Evolutionary conservation across 75 land plant genomes (phyloP).

Genomic region (Chamaecyparis obtusa): DNA sequence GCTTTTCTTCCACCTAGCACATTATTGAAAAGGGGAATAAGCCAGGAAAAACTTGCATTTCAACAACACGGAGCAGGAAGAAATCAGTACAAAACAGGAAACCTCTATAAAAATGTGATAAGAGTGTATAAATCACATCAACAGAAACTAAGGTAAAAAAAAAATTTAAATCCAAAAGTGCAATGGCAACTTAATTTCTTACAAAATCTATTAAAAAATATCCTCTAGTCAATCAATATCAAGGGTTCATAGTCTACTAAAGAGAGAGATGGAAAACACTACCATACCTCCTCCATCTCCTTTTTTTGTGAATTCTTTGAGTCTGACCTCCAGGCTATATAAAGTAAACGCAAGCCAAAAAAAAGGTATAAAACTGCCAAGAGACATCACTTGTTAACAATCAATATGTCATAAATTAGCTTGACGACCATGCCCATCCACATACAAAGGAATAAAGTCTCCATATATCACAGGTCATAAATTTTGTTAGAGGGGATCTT

Average conservation of each 20-base stretch:
- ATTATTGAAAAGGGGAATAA: not conserved
- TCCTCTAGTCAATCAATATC: not conserved
- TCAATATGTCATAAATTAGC: not conserved
- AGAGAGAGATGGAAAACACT: not conserved
- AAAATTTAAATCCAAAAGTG: not conserved
- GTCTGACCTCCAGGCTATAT: slow-evolving; percentile 94
- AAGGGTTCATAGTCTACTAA: not conserved
- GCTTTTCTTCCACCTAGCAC: slow-evolving; percentile 92
- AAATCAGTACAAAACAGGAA: not conserved
- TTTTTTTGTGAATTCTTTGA: slow-evolving; percentile 74
- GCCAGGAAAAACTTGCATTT: not conserved
- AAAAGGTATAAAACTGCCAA: slow-evolving; percentile 85
- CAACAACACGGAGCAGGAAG: not conserved
- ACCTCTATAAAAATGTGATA: not conserved
- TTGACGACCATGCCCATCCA: not conserved
- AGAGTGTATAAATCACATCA: not conserved
- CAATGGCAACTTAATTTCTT: not conserved
- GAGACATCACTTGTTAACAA: slow-evolving; percentile 6
- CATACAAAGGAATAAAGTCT: not conserved
- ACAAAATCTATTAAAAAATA: not conserved
- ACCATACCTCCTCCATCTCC: slow-evolving; percentile 89
- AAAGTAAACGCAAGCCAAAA: slow-evolving; percentile 92
- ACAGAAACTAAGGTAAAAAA: not conserved
- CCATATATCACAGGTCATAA: not conserved
- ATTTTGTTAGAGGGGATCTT: not conserved